These are phyloP conservation scores for Hygrophoropsis aurantiaca DNA, from an alignment of 768 basidiomycete genomes.

Conservation along the genomic window DNA sequence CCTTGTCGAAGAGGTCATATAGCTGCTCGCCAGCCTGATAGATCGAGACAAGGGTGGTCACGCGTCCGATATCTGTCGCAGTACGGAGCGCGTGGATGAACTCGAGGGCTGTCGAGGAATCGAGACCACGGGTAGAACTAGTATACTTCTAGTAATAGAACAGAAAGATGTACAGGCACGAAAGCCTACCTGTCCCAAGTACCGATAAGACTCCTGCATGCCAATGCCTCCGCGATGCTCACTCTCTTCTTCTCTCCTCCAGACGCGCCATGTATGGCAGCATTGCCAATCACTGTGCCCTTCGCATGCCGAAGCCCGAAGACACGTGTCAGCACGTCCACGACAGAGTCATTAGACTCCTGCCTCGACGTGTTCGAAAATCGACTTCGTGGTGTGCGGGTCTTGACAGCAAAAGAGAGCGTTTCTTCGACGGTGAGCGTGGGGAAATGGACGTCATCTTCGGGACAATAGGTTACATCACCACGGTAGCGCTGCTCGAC, in stretches of 20 bases:
- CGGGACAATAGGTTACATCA: slow-evolving; percentile 42
- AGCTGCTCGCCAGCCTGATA: slow-evolving; percentile 80
- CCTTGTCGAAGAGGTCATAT: slow-evolving; percentile 68
- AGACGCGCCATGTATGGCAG: slow-evolving; percentile 70
- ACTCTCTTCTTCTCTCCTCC: slow-evolving; percentile 84
- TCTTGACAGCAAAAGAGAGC: slow-evolving; percentile 51
- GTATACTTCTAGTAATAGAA: not conserved
- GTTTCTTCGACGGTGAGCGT: slow-evolving; percentile 50
- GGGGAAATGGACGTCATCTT: slow-evolving; percentile 50
- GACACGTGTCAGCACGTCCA: slow-evolving; percentile 59
- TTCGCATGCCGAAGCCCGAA: slow-evolving; percentile 76
- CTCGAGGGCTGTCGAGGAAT: slow-evolving; percentile 71
- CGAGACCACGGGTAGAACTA: slow-evolving; percentile 67
- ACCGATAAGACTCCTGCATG: slow-evolving; percentile 58
- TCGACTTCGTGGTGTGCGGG: slow-evolving; percentile 41
- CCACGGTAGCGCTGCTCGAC: slow-evolving; percentile 49
- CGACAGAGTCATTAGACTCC: slow-evolving; percentile 23
- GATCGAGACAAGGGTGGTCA: slow-evolving; percentile 71
- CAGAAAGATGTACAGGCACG: not conserved
- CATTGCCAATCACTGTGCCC: slow-evolving; percentile 77
- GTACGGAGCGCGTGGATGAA: slow-evolving; percentile 67
- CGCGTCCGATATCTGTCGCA: slow-evolving; percentile 54
- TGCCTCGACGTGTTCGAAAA: slow-evolving; percentile 14
- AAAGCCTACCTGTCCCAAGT: slow-evolving; percentile 77
- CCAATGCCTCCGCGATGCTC: slow-evolving; percentile 72